These are phyloP conservation scores for Zygnema cylindricum DNA, from an alignment of 139 green algal species.

Conservation along the genomic window DNA sequence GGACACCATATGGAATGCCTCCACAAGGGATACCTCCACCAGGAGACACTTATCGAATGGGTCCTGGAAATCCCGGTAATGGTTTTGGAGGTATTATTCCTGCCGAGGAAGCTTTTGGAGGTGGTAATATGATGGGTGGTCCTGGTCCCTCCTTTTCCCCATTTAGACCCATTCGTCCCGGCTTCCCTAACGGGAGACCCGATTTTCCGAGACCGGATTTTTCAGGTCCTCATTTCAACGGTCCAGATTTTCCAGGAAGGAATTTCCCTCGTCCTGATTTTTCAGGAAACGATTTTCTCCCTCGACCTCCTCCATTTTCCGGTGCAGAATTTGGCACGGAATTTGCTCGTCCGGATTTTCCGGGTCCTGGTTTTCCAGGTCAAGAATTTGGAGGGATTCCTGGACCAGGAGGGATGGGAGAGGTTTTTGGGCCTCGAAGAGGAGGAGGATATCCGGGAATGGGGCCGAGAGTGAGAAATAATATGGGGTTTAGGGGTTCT, in stretches of 20 bases:
- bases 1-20: background rate
- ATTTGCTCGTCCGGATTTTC: background rate
- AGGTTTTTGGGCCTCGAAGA: too few species aligned
- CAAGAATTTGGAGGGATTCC: background rate
- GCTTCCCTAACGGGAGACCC: background rate
- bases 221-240: background rate
- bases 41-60: background rate
- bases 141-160: background rate
- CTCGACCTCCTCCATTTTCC: background rate
- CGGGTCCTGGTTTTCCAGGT: conserved; percentile 4
- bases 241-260: background rate
- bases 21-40: background rate
- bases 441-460: background rate
- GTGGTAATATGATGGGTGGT: background rate
- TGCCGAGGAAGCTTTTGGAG: background rate
- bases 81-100: background rate
- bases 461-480: too few species aligned
- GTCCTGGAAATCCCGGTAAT: background rate
- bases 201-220: background rate
- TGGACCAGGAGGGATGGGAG: background rate
- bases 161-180: background rate
- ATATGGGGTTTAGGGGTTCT: background rate
- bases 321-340: background rate
- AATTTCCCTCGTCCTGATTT: background rate
- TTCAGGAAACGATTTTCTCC: background rate